A percentile compares a stretch with the other conserved stretches of the same genome.
These are phyloP conservation scores for Amanita fuliginea DNA, from an alignment of 768 basidiomycete species.

Conservation along the genomic window DNA sequence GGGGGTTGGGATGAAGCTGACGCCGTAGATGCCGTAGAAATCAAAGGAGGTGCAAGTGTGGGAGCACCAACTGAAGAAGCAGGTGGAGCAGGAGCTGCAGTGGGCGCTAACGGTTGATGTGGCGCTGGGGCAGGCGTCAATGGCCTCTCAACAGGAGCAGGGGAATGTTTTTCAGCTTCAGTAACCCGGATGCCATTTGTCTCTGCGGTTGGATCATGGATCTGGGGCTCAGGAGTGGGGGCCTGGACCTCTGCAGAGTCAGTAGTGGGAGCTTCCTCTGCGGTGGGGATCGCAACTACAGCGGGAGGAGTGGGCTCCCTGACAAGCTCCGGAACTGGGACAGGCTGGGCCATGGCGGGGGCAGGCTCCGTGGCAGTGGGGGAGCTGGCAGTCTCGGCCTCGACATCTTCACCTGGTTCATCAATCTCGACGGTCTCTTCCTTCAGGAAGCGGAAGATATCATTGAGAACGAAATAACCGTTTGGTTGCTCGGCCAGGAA, in stretches of 20 bases:
- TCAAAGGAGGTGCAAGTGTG: conserved; percentile 16
- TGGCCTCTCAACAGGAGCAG: conserved; percentile 14
- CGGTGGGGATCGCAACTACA: conserved; percentile 29
- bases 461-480: conserved; percentile 99
- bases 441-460: conserved; percentile 99
- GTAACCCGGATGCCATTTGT: conserved; percentile 26
- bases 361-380: conserved; percentile 20
- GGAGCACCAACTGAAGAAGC: conserved; percentile 18
- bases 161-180: conserved; percentile 25
- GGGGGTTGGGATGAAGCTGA: conserved; percentile 17
- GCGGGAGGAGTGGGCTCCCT: conserved; percentile 20
- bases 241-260: conserved; percentile 21
- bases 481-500: conserved; percentile 99
- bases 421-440: conserved; percentile 84
- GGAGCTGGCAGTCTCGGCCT: conserved; percentile 23
- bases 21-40: conserved; percentile 19
- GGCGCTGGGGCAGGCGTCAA: conserved; percentile 21
- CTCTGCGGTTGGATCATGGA: conserved; percentile 18
- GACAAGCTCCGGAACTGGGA: conserved; percentile 22
- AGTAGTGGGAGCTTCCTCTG: conserved; percentile 24
- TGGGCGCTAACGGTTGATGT: conserved; percentile 18
- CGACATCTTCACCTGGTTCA: conserved; percentile 32
- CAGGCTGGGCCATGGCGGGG: conserved; percentile 18
- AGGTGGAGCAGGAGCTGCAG: conserved; percentile 20
- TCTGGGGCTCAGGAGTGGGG: conserved; percentile 27